Base-by-base conservation (phyloP, 1,139 yeast genomes). In the Nakaseomyces bracarensis region DNA sequence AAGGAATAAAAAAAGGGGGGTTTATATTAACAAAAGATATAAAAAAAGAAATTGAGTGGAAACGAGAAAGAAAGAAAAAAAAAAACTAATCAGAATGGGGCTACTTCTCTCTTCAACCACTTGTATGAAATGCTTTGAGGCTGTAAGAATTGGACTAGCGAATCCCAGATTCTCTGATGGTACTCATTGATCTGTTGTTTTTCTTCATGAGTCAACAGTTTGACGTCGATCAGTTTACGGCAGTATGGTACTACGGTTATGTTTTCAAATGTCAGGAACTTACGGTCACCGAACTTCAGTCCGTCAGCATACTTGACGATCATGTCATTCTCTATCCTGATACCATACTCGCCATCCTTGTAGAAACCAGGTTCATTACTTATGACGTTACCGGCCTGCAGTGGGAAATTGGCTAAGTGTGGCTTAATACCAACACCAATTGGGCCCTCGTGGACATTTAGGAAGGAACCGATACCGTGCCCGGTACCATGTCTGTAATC, bases 401-500 rank as follows among this genome's bases (percentile, higher is more conserved):
- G 49, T 11, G 68, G 60, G 48, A 45, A 58, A 9, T 55, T 49
- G 18, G 57, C 53, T 33, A 63, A 49, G 21, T 52, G 53, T 15
- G 63, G 66, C 51, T 83, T 72, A 52, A 79, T 75, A 1, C 96
- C 93, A 54, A 91, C 82, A 8, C 97, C 96, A 46, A 89, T 79
- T 11, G 98, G 98, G 3, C 95, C 95, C 60, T 93, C 97, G 61
- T 93, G 98, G 33, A 91, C 98, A 58, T 91, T 91, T 50, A 93
- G 74, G 59, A 70, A 91, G 0, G 95, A 72, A 3, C 96, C 98
- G 41, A 93, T 79, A n/a, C 98, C 98, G 63, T 93, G 99, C 1
- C 96, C 93, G 1, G 98, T 93, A 22, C 98, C 97, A 62, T 93
- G 99, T 43, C 82, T 78, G 64, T 91, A 93, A 64, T 93, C 96